Evolutionary conservation across 2,329 filamentous ascomycete genomes (phyloP), one percentile per base, ranked within the genome.

Genomic region (Cladosporium sp.): DNA sequence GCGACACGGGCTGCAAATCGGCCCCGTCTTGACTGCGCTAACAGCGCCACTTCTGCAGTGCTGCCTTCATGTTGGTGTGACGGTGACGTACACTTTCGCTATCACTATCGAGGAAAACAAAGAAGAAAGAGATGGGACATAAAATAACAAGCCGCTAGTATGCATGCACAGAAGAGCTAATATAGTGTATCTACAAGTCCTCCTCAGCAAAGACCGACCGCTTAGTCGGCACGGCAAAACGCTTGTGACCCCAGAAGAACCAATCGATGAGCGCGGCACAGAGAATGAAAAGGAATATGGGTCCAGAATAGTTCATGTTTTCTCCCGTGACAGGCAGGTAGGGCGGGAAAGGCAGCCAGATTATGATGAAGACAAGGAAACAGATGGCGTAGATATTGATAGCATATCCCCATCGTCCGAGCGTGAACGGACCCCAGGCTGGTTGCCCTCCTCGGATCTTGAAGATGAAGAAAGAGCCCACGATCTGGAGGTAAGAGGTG

Each of bases 321-420:
- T 46, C 58, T 11, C 62, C 61, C 26, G 61, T 65, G 11, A 69
- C 68, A 16, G 67, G 68, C 40, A 65, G 21, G 21, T 52, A 49
- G 5, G 49, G 53, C 21, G 68, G 67, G 28, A 67, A 69, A 3
- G 67, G 65, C 35, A 71, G 71, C 35, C 78, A 76, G 67, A 66
- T 76, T 16, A 72, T 70, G 40, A 65, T 72, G 33, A 78, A 78
- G 63, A 72, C 77, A 62, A 77, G 77, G 23, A 80, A 83, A 65
- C 75, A 78, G 16, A 73, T 74, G 14, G 71, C 68, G 56, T 61
- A 67, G 52, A 70, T 21, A 59, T 70, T 70, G 60, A 70, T 63
- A 2, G 64, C 64, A 11, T 67, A 35, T 16, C 68, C 67, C 21
- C 49, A 70, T 10, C 28, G 33, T 14, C 67, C 67, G 10, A 70